These are phyloP conservation scores for Calocybe indica DNA, from an alignment of 768 basidiomycete genomes.

Conservation along the genomic window DNA sequence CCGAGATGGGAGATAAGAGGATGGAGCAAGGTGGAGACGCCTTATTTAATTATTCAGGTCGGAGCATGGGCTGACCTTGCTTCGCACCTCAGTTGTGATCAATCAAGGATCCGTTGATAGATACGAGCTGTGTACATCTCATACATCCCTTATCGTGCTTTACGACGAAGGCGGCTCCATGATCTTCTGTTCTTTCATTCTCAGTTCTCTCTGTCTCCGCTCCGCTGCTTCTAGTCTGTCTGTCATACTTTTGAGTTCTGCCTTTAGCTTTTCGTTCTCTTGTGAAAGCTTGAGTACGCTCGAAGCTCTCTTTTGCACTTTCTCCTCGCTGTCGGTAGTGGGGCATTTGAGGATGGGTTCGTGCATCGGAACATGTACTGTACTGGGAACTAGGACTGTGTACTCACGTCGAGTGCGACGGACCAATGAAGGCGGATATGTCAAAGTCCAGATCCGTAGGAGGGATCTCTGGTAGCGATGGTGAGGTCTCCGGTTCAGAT, in stretches of 20 bases:
- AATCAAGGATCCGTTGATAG: too few species aligned
- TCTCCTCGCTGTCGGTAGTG: slow-evolving; percentile 30
- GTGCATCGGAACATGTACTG: too few species aligned
- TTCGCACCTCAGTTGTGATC: too few species aligned
- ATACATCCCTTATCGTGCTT: not conserved
- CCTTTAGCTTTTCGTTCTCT: slow-evolving; percentile 77
- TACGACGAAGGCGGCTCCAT: slow-evolving; percentile 11
- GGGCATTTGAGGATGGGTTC: too few species aligned
- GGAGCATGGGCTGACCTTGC: slow-evolving; percentile 6
- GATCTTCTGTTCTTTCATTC: slow-evolving; percentile 18
- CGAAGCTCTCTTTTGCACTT: slow-evolving; percentile 66
- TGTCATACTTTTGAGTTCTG: slow-evolving; percentile 68
- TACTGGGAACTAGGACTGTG: too few species aligned
- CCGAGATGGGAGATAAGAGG: slow-evolving; percentile 6
- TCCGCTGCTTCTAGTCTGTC: slow-evolving; percentile 73
- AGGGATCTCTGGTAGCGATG: slow-evolving; percentile 45
- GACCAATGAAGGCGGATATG: slow-evolving; percentile 36
- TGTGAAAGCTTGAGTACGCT: slow-evolving; percentile 72
- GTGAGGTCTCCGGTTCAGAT: slow-evolving; percentile 1
- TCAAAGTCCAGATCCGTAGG: slow-evolving; percentile 37
- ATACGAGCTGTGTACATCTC: too few species aligned
- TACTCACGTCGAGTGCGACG: slow-evolving; percentile 43
- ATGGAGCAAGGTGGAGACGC: slow-evolving; percentile 4
- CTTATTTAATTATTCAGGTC: slow-evolving; percentile 4
- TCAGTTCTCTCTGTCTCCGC: slow-evolving; percentile 46